phyloP scores from a whole-genome alignment of 1,284 basidiomycete species.

The Cerioporus squamosus region DNA sequence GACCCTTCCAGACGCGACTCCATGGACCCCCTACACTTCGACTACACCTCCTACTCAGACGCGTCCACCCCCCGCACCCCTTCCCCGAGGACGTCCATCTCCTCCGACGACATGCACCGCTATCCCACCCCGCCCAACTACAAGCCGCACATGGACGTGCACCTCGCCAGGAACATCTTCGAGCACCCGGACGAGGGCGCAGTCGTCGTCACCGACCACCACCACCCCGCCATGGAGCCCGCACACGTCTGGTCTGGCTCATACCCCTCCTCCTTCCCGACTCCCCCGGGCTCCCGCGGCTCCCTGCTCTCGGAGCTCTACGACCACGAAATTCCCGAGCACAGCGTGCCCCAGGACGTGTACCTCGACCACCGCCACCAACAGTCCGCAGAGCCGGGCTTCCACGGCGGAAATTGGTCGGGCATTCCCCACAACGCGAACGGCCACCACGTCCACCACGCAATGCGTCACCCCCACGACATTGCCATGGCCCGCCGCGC shows the following conservation, averaged over 20 bases:
- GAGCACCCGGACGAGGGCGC: slow-evolving; percentile 46
- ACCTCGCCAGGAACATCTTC: slow-evolving; percentile 56
- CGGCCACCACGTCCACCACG: slow-evolving; percentile 37
- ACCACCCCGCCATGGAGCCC: slow-evolving; percentile 35
- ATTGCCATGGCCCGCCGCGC: slow-evolving; percentile 61
- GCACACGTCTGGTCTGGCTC: slow-evolving; percentile 36
- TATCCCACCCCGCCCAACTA: slow-evolving; percentile 44
- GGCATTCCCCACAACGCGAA: slow-evolving; percentile 33
- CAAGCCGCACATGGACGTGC: slow-evolving; percentile 46
- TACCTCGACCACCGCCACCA: slow-evolving; percentile 43
- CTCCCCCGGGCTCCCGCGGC: slow-evolving; percentile 44
- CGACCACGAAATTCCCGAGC: slow-evolving; percentile 46
- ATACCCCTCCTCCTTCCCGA: slow-evolving; percentile 38
- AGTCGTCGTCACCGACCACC: slow-evolving; percentile 42
- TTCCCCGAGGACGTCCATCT: slow-evolving; percentile 52
- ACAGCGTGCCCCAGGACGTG: slow-evolving; percentile 39
- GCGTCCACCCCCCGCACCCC: slow-evolving; percentile 72
- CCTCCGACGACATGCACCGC: slow-evolving; percentile 44
- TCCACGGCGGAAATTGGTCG: slow-evolving; percentile 38
- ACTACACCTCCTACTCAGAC: slow-evolving; percentile 67
- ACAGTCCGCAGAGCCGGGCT: slow-evolving; percentile 36
- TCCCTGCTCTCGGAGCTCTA: slow-evolving; percentile 75
- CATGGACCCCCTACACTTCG: slow-evolving; percentile 67
- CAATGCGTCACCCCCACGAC: slow-evolving; percentile 43
- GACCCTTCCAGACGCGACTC: slow-evolving; percentile 25